phyloP scores from a whole-genome alignment of 2,329 filamentous ascomycete genomes.

The Exophiala oligosperma region DNA sequence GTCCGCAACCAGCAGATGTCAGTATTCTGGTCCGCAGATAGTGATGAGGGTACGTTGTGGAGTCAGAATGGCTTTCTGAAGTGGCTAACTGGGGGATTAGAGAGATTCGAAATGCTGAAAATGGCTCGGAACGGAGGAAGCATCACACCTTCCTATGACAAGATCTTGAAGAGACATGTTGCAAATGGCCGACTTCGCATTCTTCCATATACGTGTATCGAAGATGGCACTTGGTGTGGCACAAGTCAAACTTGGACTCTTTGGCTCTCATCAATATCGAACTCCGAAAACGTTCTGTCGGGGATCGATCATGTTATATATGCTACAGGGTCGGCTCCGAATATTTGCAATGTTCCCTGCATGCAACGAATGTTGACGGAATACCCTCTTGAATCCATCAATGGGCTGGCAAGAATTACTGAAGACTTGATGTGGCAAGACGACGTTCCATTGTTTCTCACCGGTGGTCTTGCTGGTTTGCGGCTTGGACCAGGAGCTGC shows the following conservation, averaged over 20 bases:
- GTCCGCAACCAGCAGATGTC: conserved; percentile 77
- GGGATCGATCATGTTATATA: conserved; percentile 69
- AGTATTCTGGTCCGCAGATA: conserved; percentile 73
- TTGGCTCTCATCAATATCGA: conserved; percentile 52
- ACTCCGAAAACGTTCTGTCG: conserved; percentile 46
- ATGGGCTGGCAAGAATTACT: conserved; percentile 71
- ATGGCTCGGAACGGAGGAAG: conserved; percentile 73
- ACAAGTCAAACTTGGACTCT: conserved; percentile 47
- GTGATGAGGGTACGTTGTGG: conserved; percentile 49
- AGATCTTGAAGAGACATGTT: conserved; percentile 63
- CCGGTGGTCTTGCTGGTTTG: conserved; percentile 66
- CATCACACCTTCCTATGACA: conserved; percentile 68
- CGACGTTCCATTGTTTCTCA: conserved; percentile 71
- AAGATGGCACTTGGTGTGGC: conserved; percentile 41
- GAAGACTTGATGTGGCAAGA: conserved; percentile 75
- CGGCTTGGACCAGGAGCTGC: conserved; percentile 70
- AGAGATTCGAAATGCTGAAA: conserved; percentile 66
- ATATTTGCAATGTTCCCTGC: conserved; percentile 62
- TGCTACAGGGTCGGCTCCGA: conserved; percentile 69
- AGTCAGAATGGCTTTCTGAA: conserved; percentile 29
- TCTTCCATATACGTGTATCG: conserved; percentile 61
- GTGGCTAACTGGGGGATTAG: conserved; percentile 32
- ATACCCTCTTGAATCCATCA: conserved; percentile 62
- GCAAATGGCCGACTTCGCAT: conserved; percentile 55
- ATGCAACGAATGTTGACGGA: conserved; percentile 59